Percentiles rank a stretch among this genome's conserved stretches.
These are phyloP conservation scores for Penicillium sp. DNA, from an alignment of 2,329 filamentous ascomycete genomes.

Conservation along the genomic window DNA sequence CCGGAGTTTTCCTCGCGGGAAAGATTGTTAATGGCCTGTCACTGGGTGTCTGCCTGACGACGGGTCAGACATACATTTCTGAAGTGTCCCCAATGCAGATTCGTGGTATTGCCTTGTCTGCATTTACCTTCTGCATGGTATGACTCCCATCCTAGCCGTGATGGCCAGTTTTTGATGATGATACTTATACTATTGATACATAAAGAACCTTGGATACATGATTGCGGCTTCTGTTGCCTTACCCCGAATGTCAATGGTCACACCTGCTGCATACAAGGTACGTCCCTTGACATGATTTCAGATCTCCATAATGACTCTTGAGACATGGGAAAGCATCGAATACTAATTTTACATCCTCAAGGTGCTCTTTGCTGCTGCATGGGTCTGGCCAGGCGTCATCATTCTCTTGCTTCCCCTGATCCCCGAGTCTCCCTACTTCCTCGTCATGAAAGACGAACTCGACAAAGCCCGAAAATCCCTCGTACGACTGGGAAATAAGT, in stretches of 20 bases:
- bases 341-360: background rate
- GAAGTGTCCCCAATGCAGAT: conserved; percentile 10
- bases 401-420: conserved; percentile 8
- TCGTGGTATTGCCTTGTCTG: conserved; percentile 11
- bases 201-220: conserved; percentile 13
- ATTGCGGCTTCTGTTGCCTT: conserved; percentile 14
- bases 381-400: conserved; percentile 11
- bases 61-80: conserved; percentile 12
- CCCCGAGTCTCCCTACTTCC: conserved; percentile 12
- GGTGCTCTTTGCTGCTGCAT: conserved; percentile 11
- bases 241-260: conserved; percentile 10
- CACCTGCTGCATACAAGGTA: conserved; percentile 7
- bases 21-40: conserved; percentile 15
- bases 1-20: conserved; percentile 10
- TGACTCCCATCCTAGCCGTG: background rate
- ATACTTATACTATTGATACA: background rate
- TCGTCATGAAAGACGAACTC: conserved; percentile 11
- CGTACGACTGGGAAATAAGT: conserved; percentile 3
- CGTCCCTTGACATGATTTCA: background rate
- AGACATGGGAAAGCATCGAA: background rate
- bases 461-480: conserved; percentile 11
- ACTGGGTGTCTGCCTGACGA: conserved; percentile 10
- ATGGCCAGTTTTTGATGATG: background rate
- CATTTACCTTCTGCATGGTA: conserved; percentile 14
- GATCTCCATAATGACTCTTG: background rate